Base-by-base conservation (phyloP, 2,329 filamentous ascomycete species). In the Spiromastix sp. region DNA sequence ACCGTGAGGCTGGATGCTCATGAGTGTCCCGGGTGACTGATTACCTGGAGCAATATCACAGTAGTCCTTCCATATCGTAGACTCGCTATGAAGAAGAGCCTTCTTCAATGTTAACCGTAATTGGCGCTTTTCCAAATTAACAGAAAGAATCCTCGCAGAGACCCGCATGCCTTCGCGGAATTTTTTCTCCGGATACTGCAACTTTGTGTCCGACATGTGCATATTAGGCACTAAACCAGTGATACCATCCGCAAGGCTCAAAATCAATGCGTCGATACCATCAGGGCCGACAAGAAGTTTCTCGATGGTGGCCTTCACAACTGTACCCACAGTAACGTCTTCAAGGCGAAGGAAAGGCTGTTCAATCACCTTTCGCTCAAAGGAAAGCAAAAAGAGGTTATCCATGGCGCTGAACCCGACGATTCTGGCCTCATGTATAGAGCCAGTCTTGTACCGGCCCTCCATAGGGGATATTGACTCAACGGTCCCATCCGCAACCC, bases 181-280 rank as follows among this genome's bases (percentile, higher is more conserved):
- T 55, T 95, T 96, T 67, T 89, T 93, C 59, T 98, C 91, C 0
- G 91, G 91, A 50, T 95, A 83, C 52, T 91, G 83, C 16, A 98
- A 68, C 41, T 77, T 77, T 10, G 91, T 74, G 55, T 98, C 93
- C 30, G 91, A 81, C 48, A 98, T 69, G 54, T 98, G 93, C 53
- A 80, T 78, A 51, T 89, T 83, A 3, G 86, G 75, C 2, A 96
- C 86, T 38, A 94, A 72, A n/a, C 86, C 91, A 33, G 76, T 80
- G 45, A 98, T 85, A 30, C 84, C 84, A 27, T 95, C 85, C 6
- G 85, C 80, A 34, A 98, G 62, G 48, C 82, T 83, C 34, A 96
- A 72, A 17, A 96, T 73, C 19, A 98, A 61, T 17, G 86, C 87
- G 40, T 76, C 77, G 26, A 93, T 71, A 30, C 89, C 87, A n/a